Percentiles rank a stretch among this genome's conserved stretches.
These are phyloP conservation scores for Volvariella surrecta DNA, from an alignment of 1,284 basidiomycete species.

Conservation along the genomic window DNA sequence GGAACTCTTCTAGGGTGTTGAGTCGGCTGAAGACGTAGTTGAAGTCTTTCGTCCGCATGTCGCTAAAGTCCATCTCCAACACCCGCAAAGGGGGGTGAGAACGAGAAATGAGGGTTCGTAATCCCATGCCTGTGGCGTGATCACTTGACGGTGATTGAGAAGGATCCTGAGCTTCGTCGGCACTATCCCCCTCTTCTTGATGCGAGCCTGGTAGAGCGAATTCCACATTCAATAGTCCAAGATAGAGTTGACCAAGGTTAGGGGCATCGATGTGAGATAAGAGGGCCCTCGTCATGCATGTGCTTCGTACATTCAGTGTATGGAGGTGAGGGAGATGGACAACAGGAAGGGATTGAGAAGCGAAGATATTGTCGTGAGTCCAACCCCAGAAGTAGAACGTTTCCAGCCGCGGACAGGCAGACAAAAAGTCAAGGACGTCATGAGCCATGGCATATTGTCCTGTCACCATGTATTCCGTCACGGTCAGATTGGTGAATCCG, in stretches of 20 bases:
- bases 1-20: slow-evolving; percentile 45
- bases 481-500: slow-evolving; percentile 44
- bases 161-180: slow-evolving; percentile 62
- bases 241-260: slow-evolving; percentile 45
- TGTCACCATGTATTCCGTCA: slow-evolving; percentile 37
- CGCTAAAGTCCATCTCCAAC: slow-evolving; percentile 70
- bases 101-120: slow-evolving; percentile 50
- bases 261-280: slow-evolving; percentile 55
- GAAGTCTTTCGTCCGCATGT: slow-evolving; percentile 76
- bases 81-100: slow-evolving; percentile 50
- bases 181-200: slow-evolving; percentile 53
- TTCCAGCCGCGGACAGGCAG: slow-evolving; percentile 49
- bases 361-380: slow-evolving; percentile 32
- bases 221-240: slow-evolving; percentile 59
- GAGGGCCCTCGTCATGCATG: slow-evolving; percentile 53
- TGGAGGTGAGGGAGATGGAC: slow-evolving; percentile 46
- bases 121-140: slow-evolving; percentile 70
- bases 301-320: slow-evolving; percentile 43
- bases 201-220: slow-evolving; percentile 30
- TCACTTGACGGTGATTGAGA: slow-evolving; percentile 71
- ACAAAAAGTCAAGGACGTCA: slow-evolving; percentile 50
- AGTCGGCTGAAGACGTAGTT: slow-evolving; percentile 52
- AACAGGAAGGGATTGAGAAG: slow-evolving; percentile 24
- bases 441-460: slow-evolving; percentile 30
- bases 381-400: slow-evolving; percentile 47